Conservation (phyloP, 140 eudicot species). For the Ambrosia hybrid region DNA sequence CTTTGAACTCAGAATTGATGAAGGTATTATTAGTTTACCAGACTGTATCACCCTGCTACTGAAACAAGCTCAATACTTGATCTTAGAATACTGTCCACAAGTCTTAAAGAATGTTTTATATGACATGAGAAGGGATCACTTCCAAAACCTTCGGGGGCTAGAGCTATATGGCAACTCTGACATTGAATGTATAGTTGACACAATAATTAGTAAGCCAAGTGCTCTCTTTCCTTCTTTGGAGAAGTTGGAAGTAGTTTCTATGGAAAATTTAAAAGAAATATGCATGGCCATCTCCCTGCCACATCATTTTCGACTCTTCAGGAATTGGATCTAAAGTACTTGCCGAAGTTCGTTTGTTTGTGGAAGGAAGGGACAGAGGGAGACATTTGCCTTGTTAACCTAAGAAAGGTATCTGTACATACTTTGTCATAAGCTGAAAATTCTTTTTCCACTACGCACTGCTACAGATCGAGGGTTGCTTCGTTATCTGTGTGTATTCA, state of each 20-base stretch:
- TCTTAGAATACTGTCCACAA: conserved; percentile 26
- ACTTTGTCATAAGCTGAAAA: conserved; percentile 28
- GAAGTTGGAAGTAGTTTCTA: conserved; percentile 33
- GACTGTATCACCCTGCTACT: conserved; percentile 25
- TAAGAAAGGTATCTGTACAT: conserved; percentile 23
- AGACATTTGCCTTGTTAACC: conserved; percentile 19
- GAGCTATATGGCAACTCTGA: conserved; percentile 35
- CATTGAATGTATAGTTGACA: conserved; percentile 32
- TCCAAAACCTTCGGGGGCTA: conserved; percentile 28
- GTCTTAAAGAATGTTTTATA: conserved; percentile 26
- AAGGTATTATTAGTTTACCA: conserved; percentile 24
- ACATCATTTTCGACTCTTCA: conserved; percentile 23
- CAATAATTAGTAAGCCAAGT: conserved; percentile 20
- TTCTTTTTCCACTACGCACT: conserved; percentile 20
- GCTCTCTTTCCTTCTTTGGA: conserved; percentile 22
- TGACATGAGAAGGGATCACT: conserved; percentile 26
- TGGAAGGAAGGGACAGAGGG: conserved; percentile 32
- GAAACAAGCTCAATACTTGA: conserved; percentile 34
- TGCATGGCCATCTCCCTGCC: conserved; percentile 34
- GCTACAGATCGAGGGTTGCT: conserved; percentile 22
- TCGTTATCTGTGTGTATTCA: conserved; percentile 15
- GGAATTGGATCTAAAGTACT: conserved; percentile 30
- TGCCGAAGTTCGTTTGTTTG: conserved; percentile 24
- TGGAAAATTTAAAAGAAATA: conserved; percentile 34
- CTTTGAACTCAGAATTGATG: conserved; percentile 31